phyloP scores from a whole-genome alignment of 2,329 filamentous ascomycete species.

The Botrytis deweyae region DNA sequence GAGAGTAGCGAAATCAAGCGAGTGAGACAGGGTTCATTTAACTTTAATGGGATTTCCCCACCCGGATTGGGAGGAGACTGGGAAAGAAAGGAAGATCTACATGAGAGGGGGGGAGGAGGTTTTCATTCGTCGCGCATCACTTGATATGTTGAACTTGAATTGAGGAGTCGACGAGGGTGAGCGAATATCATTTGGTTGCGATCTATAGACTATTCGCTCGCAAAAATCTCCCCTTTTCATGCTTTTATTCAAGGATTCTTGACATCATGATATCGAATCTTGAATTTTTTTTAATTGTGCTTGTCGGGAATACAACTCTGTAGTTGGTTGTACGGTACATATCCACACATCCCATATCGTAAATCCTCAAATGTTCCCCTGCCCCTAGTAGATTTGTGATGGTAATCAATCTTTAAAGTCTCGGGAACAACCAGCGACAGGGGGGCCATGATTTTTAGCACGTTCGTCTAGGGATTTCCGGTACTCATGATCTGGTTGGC shows the following conservation, averaged over 20 bases:
- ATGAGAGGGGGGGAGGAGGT: neutral
- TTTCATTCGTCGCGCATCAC: constrained; percentile 1
- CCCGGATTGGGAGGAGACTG: constrained; percentile 9
- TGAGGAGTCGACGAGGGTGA: neutral
- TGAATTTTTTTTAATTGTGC: neutral
- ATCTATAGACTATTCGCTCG: neutral
- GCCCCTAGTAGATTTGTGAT: neutral
- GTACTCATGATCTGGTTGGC: constrained; percentile 7
- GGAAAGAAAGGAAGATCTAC: constrained; percentile 10
- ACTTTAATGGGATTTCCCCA: constrained; percentile 14
- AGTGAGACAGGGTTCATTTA: constrained; percentile 9
- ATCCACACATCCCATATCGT: constrained; percentile 7
- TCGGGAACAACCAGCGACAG: constrained; percentile 9
- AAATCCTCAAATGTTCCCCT: neutral
- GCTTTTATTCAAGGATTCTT: neutral
- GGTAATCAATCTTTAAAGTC: constrained; percentile 16
- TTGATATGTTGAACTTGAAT: neutral
- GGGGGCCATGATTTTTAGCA: constrained; percentile 6
- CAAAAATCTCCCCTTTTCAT: neutral
- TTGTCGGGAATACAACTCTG: neutral
- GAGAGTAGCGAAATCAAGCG: constrained; percentile 20
- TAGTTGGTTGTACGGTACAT: neutral
- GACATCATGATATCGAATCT: constrained; percentile 6
- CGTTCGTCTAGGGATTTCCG: constrained; percentile 10
- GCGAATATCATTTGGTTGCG: neutral